Conservation (phyloP, 192 early-diverging fungal genomes). For the Entomortierella chlamydospora region DNA sequence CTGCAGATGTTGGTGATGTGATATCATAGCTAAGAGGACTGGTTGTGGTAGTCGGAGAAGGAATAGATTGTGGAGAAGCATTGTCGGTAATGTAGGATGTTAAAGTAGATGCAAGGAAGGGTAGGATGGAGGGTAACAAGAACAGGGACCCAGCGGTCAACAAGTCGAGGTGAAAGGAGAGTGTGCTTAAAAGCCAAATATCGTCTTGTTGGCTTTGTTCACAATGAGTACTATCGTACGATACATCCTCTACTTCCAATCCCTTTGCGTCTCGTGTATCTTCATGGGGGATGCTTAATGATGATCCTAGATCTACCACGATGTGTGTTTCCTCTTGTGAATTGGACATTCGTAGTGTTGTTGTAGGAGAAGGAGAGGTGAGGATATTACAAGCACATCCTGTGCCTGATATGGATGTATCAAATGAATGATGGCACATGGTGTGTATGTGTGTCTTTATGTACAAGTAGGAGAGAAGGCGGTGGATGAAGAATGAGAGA, state of each 20-base stretch:
- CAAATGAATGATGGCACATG: too few relatives aligned
- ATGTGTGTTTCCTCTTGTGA: too few relatives aligned
- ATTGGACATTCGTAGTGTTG: too few relatives aligned
- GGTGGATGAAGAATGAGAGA: not conserved
- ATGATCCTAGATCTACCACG: not conserved
- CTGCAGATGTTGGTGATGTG: not conserved
- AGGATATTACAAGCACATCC: not conserved
- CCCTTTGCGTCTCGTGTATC: not conserved
- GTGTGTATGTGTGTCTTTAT: too few relatives aligned
- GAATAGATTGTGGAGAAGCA: not conserved
- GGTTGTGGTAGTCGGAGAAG: not conserved
- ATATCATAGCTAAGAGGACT: too few relatives aligned
- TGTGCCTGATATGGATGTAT: not conserved
- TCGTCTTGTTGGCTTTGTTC: not conserved
- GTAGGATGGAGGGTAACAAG: constrained; percentile 39
- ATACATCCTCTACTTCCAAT: not conserved
- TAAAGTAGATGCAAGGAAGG: constrained; percentile 39
- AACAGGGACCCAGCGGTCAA: constrained; percentile 39
- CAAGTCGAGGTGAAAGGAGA: constrained; percentile 29
- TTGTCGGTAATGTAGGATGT: not conserved
- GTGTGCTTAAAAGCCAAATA: not conserved
- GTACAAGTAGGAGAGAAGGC: too few relatives aligned
- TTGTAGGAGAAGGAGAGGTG: not conserved
- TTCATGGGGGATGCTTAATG: not conserved
- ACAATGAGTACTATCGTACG: not conserved